These are phyloP conservation scores for Colletotrichum sp. DNA, from an alignment of 2,329 filamentous ascomycete genomes.

Conservation along the genomic window DNA sequence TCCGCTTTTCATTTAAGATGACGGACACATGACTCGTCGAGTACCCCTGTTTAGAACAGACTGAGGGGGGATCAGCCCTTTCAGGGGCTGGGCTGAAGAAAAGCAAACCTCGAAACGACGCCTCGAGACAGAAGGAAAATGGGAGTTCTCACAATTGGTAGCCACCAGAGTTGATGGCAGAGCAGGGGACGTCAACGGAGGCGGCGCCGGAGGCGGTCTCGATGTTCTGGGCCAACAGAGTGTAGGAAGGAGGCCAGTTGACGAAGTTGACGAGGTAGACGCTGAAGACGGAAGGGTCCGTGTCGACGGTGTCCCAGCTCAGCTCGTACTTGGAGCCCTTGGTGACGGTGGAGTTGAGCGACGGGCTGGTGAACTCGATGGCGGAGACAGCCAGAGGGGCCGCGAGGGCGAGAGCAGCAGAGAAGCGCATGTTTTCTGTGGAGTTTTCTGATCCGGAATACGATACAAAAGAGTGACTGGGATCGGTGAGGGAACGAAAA, in stretches of 20 bases:
- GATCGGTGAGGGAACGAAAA: conserved; percentile 9
- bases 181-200: conserved; percentile 43
- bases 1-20: conserved; percentile 2
- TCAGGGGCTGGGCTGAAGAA: background rate
- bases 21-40: background rate
- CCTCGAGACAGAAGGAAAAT: conserved; percentile 9
- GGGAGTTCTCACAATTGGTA: conserved; percentile 38
- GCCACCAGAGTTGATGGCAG: conserved; percentile 36
- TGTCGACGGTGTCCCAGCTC: conserved; percentile 43
- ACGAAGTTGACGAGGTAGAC: conserved; percentile 50
- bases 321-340: conserved; percentile 38
- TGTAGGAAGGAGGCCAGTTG: conserved; percentile 46
- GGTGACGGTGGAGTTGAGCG: conserved; percentile 38
- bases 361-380: conserved; percentile 34
- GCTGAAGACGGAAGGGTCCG: conserved; percentile 42
- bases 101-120: background rate
- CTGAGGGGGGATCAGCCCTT: background rate
- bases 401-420: conserved; percentile 31
- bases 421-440: conserved; percentile 28
- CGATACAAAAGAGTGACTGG: conserved; percentile 18
- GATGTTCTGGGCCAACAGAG: conserved; percentile 38
- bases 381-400: conserved; percentile 33
- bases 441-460: conserved; percentile 4
- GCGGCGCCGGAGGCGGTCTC: conserved; percentile 32
- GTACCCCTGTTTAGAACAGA: background rate